Evolutionary conservation across 495 filamentous ascomycete genomes (phyloP).

Genomic region (Hypomontagnella monticulosa): DNA sequence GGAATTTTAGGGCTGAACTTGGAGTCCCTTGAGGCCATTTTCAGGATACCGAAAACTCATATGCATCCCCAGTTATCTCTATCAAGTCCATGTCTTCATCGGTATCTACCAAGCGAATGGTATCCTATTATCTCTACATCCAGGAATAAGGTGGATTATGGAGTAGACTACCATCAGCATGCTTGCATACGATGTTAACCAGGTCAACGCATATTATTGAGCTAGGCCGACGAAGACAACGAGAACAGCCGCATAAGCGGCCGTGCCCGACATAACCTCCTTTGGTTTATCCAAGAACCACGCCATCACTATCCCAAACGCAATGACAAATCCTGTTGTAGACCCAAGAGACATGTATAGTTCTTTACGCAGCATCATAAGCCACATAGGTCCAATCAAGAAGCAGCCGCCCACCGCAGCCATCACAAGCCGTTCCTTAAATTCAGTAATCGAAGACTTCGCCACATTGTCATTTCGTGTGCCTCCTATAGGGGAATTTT

Average conservation of each 20-base stretch:
- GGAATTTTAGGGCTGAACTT: too few species aligned
- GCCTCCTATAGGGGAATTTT: background rate
- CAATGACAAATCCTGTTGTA: slow-evolving; percentile 29
- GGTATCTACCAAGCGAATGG: too few species aligned
- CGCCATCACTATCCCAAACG: slow-evolving; percentile 25
- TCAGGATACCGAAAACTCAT: too few species aligned
- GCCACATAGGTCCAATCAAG: slow-evolving; percentile 38
- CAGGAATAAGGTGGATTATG: too few species aligned
- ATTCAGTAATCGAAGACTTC: background rate
- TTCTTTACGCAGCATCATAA: slow-evolving; percentile 29
- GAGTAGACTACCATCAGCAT: too few species aligned
- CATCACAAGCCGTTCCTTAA: background rate
- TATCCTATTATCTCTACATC: too few species aligned
- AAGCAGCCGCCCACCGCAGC: slow-evolving; percentile 18
- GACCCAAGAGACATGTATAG: slow-evolving; percentile 20
- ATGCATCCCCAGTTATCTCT: too few species aligned
- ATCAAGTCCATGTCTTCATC: too few species aligned
- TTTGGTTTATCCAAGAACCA: slow-evolving; percentile 15
- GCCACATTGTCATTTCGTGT: background rate
- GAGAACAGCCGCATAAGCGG: slow-evolving; percentile 10
- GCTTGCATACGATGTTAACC: too few species aligned
- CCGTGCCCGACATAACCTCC: slow-evolving; percentile 25
- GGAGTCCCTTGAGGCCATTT: too few species aligned
- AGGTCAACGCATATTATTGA: too few species aligned
- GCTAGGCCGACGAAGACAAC: slow-evolving; percentile 6